Base-by-base conservation (phyloP, 164 flowering plant species). In the Taxillus chinensis region DNA sequence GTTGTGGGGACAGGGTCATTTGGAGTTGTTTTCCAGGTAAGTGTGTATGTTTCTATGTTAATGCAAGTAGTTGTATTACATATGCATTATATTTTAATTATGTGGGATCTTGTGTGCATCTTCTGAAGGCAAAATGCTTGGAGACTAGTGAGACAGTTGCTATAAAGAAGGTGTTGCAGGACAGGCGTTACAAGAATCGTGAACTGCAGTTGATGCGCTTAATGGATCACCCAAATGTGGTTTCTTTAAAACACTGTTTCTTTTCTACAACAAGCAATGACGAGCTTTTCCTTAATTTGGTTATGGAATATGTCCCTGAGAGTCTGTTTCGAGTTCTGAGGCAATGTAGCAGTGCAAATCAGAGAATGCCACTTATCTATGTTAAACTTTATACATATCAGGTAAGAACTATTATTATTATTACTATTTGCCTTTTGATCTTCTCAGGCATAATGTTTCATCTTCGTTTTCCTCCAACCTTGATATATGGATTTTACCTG, bases 241-340 rank as follows among this genome's bases (percentile, higher is more conserved):
- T 92, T 56, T 82, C 83, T 41, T 71, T 92, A 74, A 92, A 87
- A 71, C 98, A 92, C 57, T 89, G 96, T 74, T 92, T 90, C 83
- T 92, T 80, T 71, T 92, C 98, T 11, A 92, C 97, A 40, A 90
- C 98, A 49, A 80, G 80, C 67, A 88, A 77, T 74, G 80, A 90
- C 70, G 98, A 92, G 71, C 92, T 90, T 58, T 92, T 86, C 50
- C 82, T 92, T 56, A 92, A 90, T 67, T 69, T 92, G 71, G 98
- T 92, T 9, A 92, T 92, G 98, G 97, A 92, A 65, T 92, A 83
- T 71, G 90, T 92, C 16, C 98, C 98, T 16, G 97, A 92, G 73
- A 88, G 82, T 15, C 73, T 92, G 74, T 88, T 80, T 62, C 79
- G 83, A 43, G 92, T 84, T 61, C 68, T 92, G 68, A 90, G 78